Evolutionary conservation across 2,329 filamentous ascomycete species (phyloP).

Genomic region (Phyllosticta citribraziliensis): DNA sequence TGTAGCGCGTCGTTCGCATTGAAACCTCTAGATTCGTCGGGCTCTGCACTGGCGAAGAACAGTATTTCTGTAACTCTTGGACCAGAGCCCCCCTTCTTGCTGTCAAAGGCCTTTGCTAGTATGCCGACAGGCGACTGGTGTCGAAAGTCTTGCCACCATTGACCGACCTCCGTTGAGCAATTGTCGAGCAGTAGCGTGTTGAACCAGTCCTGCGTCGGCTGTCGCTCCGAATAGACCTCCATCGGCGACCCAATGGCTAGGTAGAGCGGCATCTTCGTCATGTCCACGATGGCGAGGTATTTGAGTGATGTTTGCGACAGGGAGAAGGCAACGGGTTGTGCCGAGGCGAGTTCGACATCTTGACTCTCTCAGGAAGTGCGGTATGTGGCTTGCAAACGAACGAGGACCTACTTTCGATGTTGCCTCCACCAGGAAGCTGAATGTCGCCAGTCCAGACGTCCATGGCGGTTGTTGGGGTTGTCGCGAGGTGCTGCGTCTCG

Average conservation of each 20-base stretch:
- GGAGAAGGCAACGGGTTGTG: slow-evolving; percentile 15
- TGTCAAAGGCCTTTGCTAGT: slow-evolving; percentile 22
- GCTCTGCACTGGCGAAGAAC: slow-evolving; percentile 31
- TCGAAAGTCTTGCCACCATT: slow-evolving; percentile 29
- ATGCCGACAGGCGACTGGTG: slow-evolving; percentile 32
- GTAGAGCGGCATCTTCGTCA: slow-evolving; percentile 30
- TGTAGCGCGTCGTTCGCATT: not conserved
- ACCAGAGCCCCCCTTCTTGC: not conserved
- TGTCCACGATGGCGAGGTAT: slow-evolving; percentile 32
- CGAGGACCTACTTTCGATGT: slow-evolving; percentile 17
- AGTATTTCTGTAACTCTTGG: slow-evolving; percentile 34
- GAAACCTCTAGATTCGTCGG: not conserved
- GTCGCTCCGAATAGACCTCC: slow-evolving; percentile 27
- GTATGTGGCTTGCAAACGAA: not conserved
- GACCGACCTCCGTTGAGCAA: slow-evolving; percentile 6
- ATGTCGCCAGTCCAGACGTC: slow-evolving; percentile 28
- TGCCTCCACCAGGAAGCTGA: slow-evolving; percentile 18
- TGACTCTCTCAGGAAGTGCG: not conserved
- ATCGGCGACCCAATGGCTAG: slow-evolving; percentile 28
- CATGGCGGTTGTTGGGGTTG: not conserved
- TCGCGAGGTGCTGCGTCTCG: not conserved
- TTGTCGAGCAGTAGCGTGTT: slow-evolving; percentile 22
- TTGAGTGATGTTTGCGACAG: slow-evolving; percentile 15
- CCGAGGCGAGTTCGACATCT: slow-evolving; percentile 22
- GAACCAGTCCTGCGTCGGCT: slow-evolving; percentile 32